Evolutionary conservation across 371 early-diverging fungal species (phyloP).

Genomic region (Lichtheimia corymbifera): DNA sequence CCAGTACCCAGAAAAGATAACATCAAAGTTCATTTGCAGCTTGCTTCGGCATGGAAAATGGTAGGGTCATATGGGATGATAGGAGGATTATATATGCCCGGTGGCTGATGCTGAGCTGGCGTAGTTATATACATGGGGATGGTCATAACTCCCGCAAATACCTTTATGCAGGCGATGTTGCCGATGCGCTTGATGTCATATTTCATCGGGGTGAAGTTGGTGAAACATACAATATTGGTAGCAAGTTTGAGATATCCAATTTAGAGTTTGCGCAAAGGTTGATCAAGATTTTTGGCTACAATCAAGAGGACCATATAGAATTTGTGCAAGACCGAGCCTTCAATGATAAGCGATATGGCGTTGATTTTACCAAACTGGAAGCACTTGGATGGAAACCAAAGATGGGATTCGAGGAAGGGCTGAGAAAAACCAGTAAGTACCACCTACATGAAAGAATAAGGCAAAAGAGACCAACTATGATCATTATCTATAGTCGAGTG

Average conservation of each 20-base stretch:
- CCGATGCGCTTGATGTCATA: constrained; percentile 74
- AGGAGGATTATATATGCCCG: not conserved
- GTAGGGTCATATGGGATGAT: constrained; percentile 30
- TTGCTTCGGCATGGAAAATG: constrained; percentile 63
- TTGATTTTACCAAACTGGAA: constrained; percentile 70
- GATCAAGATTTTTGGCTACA: constrained; percentile 55
- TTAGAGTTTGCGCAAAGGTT: constrained; percentile 67
- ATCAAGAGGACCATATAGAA: constrained; percentile 52
- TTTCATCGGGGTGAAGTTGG: constrained; percentile 69
- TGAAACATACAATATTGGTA: constrained; percentile 83
- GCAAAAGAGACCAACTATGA: not conserved
- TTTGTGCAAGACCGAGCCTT: constrained; percentile 81
- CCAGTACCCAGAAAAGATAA: constrained; percentile 89
- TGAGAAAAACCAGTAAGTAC: constrained; percentile 70
- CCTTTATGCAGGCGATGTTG: constrained; percentile 78
- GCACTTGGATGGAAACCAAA: constrained; percentile 74
- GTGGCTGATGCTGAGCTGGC: too few relatives aligned
- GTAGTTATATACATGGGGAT: constrained; percentile 79
- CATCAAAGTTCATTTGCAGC: constrained; percentile 84
- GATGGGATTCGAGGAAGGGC: constrained; percentile 68
- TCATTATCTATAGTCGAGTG: constrained; percentile 50
- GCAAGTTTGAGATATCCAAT: constrained; percentile 77
- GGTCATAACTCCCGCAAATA: constrained; percentile 80
- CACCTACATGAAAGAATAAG: not conserved
- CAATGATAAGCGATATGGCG: constrained; percentile 82